Percentiles rank a stretch among this genome's conserved stretches.
Evolutionary conservation across 23 red algal genomes (phyloP).

Genomic region (Gracilaria caudata): DNA sequence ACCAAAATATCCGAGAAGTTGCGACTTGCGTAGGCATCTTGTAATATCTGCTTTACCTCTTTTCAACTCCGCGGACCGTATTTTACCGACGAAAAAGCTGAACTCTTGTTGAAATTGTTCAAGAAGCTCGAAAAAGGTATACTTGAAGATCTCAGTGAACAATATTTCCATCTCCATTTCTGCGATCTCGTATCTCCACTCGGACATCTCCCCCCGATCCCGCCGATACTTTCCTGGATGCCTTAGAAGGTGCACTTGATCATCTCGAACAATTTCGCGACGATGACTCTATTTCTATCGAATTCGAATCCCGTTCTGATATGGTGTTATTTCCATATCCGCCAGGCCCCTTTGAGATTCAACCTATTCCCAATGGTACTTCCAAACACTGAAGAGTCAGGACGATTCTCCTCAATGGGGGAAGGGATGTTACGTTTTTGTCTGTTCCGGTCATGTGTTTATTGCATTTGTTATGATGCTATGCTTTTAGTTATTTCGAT

Average conservation of each 20-base stretch:
- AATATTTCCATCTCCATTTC: background rate
- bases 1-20: background rate
- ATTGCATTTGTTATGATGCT: background rate
- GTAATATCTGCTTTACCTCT: background rate
- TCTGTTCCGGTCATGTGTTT: background rate
- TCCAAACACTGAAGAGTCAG: background rate
- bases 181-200: background rate
- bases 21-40: background rate
- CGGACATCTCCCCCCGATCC: background rate
- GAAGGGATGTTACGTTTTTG: constrained; percentile 1
- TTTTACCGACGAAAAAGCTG: background rate
- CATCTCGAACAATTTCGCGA: background rate
- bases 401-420: background rate
- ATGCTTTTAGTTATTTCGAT: background rate
- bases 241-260: background rate
- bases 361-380: background rate
- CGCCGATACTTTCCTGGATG: background rate
- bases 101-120: background rate
- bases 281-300: background rate
- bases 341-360: background rate
- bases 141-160: background rate
- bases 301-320: background rate
- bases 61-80: background rate
- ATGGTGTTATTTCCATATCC: background rate
- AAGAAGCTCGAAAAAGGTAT: background rate